Conservation (phyloP, 371 early-diverging fungal species). For the Capniomyces stellatus region DNA sequence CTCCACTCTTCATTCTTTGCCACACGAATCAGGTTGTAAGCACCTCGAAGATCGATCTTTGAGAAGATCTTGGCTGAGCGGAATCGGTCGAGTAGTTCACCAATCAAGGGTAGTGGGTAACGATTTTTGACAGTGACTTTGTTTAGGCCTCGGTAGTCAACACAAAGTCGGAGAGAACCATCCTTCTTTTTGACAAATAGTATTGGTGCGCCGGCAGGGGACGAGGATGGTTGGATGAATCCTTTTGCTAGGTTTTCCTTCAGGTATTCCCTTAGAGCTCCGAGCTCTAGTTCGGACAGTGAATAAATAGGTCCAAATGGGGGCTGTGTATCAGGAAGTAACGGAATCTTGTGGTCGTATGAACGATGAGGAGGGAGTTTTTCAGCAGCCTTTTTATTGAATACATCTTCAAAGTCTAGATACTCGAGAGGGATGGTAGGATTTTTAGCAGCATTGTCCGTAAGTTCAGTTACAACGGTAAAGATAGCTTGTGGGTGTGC, state of each 20-base stretch:
- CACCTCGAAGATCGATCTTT: conserved; percentile 22
- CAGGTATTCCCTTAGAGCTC: conserved; percentile 4
- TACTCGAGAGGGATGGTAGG: too few relatives aligned
- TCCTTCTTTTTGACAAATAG: conserved; percentile 35
- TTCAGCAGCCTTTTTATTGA: background rate
- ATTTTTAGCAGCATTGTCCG: too few relatives aligned
- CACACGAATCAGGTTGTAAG: conserved; percentile 13
- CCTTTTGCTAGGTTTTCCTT: conserved; percentile 4
- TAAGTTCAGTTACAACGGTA: too few relatives aligned
- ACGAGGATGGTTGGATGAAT: conserved; percentile 5
- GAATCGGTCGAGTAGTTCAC: conserved; percentile 3
- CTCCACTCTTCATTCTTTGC: conserved; percentile 10
- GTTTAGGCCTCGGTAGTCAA: conserved; percentile 29
- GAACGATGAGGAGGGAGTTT: background rate
- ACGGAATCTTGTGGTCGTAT: conserved; percentile 2
- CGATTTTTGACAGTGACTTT: conserved; percentile 19
- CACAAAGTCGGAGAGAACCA: conserved; percentile 23
- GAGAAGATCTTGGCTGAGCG: conserved; percentile 20
- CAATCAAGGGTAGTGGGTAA: conserved; percentile 20
- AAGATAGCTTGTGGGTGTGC: too few relatives aligned
- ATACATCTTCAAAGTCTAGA: background rate
- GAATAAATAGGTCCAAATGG: conserved; percentile 4
- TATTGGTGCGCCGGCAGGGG: conserved; percentile 28
- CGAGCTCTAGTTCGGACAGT: conserved; percentile 1
- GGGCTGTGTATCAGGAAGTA: background rate